Base-by-base conservation (phyloP, 331 rosid species). In the Quercus tomentella region DNA sequence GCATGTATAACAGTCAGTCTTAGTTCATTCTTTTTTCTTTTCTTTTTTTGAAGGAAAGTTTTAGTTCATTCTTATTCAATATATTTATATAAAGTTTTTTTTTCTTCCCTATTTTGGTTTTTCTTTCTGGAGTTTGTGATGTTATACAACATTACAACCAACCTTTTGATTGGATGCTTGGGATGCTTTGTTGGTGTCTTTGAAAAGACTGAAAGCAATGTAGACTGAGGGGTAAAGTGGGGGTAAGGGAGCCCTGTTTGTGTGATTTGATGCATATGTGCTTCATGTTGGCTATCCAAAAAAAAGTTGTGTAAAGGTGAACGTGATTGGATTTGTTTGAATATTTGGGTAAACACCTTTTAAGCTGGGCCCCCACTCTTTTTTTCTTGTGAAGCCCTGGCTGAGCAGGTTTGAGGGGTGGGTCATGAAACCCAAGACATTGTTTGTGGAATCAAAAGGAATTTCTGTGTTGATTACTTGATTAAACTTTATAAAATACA, bases 211-310 rank as follows among this genome's bases (percentile, higher is more conserved):
- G 91, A 75, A 86, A 72, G 81, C 69, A 79, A 81, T 78, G 77
- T 20, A 76, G 85, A 75, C 45, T 22, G 63, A 77, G 79, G 79
- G 79, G 43, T 26, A 72, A 74, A 18, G 70, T 66, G 73, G 70
- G 77, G 83, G 31, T 81, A 5, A 62, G 72, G 77, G 56, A 67
- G 76, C 41, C 79, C 54, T 82, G 88, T 82, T 83, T 60, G 75
- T 80, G 86, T 88, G 89, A 88, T 90, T 87, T 85, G 89, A 78
- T 83, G 86, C 86, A 77, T 82, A 73, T 81, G 56, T 82, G 92
- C 84, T 88, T 81, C 87, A 76, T 78, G 72, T 73, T 84, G 85
- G 89, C 86, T 92, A 82, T 92, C 87, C 82, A 80, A 73, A 85
- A 75, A 35, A 81, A 2, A 41, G 12, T 60, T 65, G 70, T 86